A percentile compares a stretch with the other conserved stretches of the same genome.
phyloP scores from a whole-genome alignment of 495 filamentous ascomycete genomes.

The Xylaria scruposa region DNA sequence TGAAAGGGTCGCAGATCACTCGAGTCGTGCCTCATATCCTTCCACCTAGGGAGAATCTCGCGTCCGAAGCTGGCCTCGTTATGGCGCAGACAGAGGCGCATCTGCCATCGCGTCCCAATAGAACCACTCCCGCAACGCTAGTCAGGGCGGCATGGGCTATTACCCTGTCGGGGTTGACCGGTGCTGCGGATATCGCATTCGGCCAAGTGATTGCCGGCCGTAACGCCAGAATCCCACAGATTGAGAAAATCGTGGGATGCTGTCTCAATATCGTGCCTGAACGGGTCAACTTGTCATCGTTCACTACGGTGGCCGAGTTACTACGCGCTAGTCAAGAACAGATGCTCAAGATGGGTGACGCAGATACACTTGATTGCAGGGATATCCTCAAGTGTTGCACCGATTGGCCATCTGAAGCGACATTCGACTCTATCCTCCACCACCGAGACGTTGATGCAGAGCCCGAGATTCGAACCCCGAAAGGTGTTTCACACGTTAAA shows the following conservation, averaged over 20 bases:
- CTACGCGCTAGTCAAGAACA: conserved; percentile 64
- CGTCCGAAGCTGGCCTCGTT: conserved; percentile 32
- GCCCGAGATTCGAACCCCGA: conserved; percentile 8
- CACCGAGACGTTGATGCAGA: conserved; percentile 13
- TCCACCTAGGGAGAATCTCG: conserved; percentile 38
- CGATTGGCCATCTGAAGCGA: conserved; percentile 54
- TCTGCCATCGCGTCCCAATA: conserved; percentile 36
- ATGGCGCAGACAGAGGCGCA: conserved; percentile 46
- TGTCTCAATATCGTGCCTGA: conserved; percentile 68
- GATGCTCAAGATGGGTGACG: conserved; percentile 55
- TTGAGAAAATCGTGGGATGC: conserved; percentile 53
- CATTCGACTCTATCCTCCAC: conserved; percentile 19
- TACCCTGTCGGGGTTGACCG: conserved; percentile 55
- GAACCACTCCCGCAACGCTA: conserved; percentile 59
- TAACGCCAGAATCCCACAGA: conserved; percentile 58
- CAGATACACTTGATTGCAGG: conserved; percentile 59
- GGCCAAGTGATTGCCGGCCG: conserved; percentile 63
- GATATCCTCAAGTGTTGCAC: conserved; percentile 67
- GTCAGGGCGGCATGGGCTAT: conserved; percentile 65
- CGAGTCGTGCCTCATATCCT: conserved; percentile 8
- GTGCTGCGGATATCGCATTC: conserved; percentile 58
- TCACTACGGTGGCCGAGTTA: conserved; percentile 45
- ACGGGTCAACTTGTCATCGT: conserved; percentile 52
- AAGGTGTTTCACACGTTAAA: background rate
- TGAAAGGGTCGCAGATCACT: conserved; percentile 38